phyloP scores from a whole-genome alignment of 768 basidiomycete species.

The Lentinus tigrinus region DNA sequence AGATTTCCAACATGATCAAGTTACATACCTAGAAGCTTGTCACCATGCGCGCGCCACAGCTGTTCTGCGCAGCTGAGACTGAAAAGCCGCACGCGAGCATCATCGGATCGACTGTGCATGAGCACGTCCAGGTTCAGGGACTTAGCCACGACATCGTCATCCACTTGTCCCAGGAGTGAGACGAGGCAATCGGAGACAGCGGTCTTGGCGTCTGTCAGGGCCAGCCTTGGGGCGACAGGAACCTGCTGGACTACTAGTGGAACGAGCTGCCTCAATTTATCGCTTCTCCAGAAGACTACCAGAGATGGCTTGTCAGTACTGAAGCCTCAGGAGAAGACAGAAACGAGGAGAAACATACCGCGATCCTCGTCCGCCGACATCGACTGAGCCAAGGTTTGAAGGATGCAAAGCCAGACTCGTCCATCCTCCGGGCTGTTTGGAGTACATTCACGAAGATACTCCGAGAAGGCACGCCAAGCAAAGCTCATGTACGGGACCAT shows the following conservation, averaged over 20 bases:
- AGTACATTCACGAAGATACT: conserved; percentile 54
- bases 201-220: conserved; percentile 36
- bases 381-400: conserved; percentile 65
- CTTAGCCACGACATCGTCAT: conserved; percentile 67
- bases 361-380: conserved; percentile 73
- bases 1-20: not conserved
- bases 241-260: conserved; percentile 67
- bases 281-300: conserved; percentile 89
- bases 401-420: conserved; percentile 60
- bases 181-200: conserved; percentile 51
- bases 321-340: not conserved
- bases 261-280: conserved; percentile 65
- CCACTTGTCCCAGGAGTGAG: conserved; percentile 53
- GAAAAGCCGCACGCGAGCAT: conserved; percentile 61
- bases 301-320: not conserved
- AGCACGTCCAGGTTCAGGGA: conserved; percentile 78
- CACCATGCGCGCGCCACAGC: conserved; percentile 79
- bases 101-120: conserved; percentile 88
- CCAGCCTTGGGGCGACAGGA: conserved; percentile 41
- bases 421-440: conserved; percentile 33
- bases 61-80: conserved; percentile 66
- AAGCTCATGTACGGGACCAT: conserved; percentile 92
- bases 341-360: conserved; percentile 49
- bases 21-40: conserved; percentile 66
- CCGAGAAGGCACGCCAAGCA: conserved; percentile 64